A percentile compares a stretch with the other conserved stretches of the same genome.
These are phyloP conservation scores for Nothopassalora personata DNA, from an alignment of 2,329 filamentous ascomycete species.

Conservation along the genomic window DNA sequence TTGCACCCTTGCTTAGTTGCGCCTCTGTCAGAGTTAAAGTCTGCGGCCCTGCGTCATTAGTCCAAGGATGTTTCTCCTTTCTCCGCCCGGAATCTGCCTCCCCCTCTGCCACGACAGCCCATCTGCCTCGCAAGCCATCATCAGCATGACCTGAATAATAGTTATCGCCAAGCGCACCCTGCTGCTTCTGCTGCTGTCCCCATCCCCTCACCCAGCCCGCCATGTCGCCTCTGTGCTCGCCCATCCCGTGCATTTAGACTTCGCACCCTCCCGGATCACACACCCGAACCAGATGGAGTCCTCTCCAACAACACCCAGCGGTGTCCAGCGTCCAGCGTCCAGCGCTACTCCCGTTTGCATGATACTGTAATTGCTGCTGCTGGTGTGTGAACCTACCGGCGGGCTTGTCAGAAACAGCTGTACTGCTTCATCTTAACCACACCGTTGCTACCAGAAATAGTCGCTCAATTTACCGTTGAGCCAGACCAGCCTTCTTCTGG, in stretches of 20 bases:
- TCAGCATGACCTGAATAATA: neutral
- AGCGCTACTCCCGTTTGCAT: neutral
- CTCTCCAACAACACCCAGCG: neutral
- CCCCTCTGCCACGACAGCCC: neutral
- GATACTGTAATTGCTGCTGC: neutral
- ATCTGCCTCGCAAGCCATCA: neutral
- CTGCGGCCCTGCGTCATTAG: neutral
- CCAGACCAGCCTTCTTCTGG: neutral
- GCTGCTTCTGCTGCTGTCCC: neutral
- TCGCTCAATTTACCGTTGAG: slow-evolving; percentile 1
- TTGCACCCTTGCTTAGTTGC: neutral
- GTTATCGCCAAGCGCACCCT: neutral
- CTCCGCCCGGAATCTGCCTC: neutral
- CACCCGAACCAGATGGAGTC: slow-evolving; percentile 5
- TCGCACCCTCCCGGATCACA: slow-evolving; percentile 6
- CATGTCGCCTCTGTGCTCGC: neutral
- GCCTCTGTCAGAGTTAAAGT: neutral
- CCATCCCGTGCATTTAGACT: slow-evolving; percentile 4
- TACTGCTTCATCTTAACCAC: neutral
- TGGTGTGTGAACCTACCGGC: neutral
- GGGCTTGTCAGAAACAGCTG: neutral
- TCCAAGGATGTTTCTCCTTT: neutral
- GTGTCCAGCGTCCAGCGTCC: neutral
- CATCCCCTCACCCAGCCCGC: neutral
- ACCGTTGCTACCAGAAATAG: slow-evolving; percentile 1